Evolutionary conservation across 106 monocot genomes (phyloP), one percentile per base, ranked within the genome.

Genomic region (Allium cepa): DNA sequence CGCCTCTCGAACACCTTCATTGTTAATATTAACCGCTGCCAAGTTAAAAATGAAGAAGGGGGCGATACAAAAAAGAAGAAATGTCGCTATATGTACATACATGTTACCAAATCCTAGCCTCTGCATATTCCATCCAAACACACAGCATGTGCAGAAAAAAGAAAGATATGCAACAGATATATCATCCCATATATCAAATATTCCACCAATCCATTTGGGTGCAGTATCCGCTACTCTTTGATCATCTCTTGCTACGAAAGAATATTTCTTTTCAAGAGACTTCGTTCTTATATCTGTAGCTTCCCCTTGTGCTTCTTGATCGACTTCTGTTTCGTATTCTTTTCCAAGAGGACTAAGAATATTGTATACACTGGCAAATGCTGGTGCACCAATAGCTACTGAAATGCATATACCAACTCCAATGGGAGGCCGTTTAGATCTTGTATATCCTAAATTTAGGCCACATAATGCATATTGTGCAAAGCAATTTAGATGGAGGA

Each of bases 401-500:
- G 87, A 80, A 22, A 87, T 56, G 57, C 77, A 77, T 50, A 80
- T 5, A n/a, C 57, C 78, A 45, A 80, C 87, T 56, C 78, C 83
- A 27, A 78, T 66, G 6, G 75, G 63, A 26, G 87, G 83, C 13
- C 87, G 66, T 18, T 62, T 51, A 26, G 78, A 77, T 53, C 78
- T 72, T 9, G 65, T 55, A 51, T 78, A 87, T n/a, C 80, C 83
- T 73, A 67, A 77, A 58, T 87, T 80, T 26, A 87, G 80, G 2
- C 80, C 78, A 59, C 87, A 87, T 8, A 83, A 57, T 12, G 80
- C 87, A 73, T 87, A 87, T 53, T 87, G 87, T 53, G 83, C 83
- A 56, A 83, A 70, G 50, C 83, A 87, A 59, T 80, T 87, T 8
- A 87, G n/a, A 68, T 87, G 71, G 68, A 87, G 80, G 46, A 87